These are phyloP conservation scores for Gynandropsis gynandra DNA, from an alignment of 345 rosid species.

Conservation along the genomic window DNA sequence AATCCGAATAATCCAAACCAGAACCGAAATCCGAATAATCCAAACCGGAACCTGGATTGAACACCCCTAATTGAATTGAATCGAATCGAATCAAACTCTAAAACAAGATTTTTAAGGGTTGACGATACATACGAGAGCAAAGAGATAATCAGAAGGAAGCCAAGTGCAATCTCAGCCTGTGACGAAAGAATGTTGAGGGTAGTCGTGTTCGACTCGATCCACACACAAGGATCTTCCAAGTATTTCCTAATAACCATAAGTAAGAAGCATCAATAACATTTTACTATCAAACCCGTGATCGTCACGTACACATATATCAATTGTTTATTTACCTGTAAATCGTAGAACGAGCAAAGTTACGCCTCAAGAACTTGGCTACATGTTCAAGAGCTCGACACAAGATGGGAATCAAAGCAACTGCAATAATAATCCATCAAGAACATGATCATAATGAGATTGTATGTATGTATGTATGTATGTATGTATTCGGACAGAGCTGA, in stretches of 20 bases:
- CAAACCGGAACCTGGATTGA: no score
- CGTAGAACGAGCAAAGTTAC: constrained; percentile 69
- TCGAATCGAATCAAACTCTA: no score
- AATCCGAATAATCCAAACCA: no score
- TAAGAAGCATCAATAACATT: constrained; percentile 9
- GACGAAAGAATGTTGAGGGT: constrained; percentile 83
- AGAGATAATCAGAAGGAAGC: constrained; percentile 68
- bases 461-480: neutral
- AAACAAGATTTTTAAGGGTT: neutral
- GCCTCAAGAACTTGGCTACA: constrained; percentile 83
- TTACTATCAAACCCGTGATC: neutral
- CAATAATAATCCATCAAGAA: constrained; percentile 16
- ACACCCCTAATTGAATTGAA: no score
- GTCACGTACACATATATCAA: no score
- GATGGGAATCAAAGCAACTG: constrained; percentile 93
- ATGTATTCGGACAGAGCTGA: constrained; percentile 1
- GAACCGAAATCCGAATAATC: no score
- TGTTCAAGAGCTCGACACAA: constrained; percentile 72
- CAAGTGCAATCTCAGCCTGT: constrained; percentile 87
- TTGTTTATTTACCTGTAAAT: constrained; percentile 68
- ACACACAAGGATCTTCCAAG: constrained; percentile 88
- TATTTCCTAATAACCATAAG: constrained; percentile 39
- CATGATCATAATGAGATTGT: constrained; percentile 1
- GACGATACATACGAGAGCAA: constrained; percentile 59
- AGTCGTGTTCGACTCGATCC: constrained; percentile 91